These are phyloP conservation scores for Ensete ventricosum DNA, from an alignment of 176 grass and related monocot species.

Conservation along the genomic window DNA sequence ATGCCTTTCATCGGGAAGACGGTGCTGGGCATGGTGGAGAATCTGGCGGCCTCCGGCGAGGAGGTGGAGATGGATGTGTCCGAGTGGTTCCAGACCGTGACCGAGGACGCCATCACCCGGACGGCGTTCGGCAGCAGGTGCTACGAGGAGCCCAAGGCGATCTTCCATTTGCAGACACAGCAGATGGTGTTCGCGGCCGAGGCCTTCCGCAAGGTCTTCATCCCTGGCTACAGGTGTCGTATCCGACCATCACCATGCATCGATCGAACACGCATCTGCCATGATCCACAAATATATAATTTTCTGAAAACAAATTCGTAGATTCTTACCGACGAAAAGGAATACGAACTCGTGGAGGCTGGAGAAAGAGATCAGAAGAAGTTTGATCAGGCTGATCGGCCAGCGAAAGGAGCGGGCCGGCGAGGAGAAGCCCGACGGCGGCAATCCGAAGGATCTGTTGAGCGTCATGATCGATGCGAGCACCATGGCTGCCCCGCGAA, in stretches of 20 bases:
- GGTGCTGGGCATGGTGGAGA: slow-evolving; percentile 66
- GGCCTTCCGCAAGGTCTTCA: slow-evolving; percentile 93
- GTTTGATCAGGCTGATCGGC: slow-evolving; percentile 58
- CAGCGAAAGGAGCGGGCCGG: slow-evolving; percentile 36
- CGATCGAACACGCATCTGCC: too few species aligned
- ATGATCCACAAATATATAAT: neutral
- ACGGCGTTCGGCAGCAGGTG: slow-evolving; percentile 70
- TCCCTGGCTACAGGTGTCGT: slow-evolving; percentile 83
- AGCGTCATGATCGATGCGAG: slow-evolving; percentile 72
- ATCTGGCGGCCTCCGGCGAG: slow-evolving; percentile 33
- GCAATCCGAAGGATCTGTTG: slow-evolving; percentile 53
- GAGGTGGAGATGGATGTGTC: slow-evolving; percentile 95
- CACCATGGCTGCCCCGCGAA: slow-evolving; percentile 37
- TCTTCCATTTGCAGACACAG: slow-evolving; percentile 82
- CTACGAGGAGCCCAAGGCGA: slow-evolving; percentile 83
- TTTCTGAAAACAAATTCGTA: slow-evolving; percentile 1
- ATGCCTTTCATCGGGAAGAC: slow-evolving; percentile 73
- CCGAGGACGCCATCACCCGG: slow-evolving; percentile 91
- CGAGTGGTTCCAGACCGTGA: slow-evolving; percentile 93
- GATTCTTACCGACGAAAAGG: slow-evolving; percentile 95
- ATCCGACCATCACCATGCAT: too few species aligned
- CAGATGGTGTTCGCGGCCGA: slow-evolving; percentile 85
- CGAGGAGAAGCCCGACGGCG: slow-evolving; percentile 31
- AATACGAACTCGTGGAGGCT: slow-evolving; percentile 92
- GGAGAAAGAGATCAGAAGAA: slow-evolving; percentile 89